Base-by-base conservation (phyloP, 1,284 basidiomycete genomes). In the Xerocomus nothofagi region DNA sequence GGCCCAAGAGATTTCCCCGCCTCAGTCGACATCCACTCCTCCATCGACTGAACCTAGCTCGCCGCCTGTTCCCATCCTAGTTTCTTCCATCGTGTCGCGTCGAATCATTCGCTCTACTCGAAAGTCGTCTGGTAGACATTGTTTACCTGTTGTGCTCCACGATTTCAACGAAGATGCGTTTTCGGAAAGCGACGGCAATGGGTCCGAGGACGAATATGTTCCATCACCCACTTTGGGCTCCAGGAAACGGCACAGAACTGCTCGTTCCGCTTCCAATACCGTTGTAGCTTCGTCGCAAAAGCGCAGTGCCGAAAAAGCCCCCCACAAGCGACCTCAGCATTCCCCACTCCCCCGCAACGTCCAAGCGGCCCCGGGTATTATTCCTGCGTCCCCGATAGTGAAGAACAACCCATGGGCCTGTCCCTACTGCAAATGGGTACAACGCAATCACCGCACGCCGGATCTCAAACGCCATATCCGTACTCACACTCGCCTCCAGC, bases 401-500 rank as follows among this genome's bases (percentile, higher is more conserved):
- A 66, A 61, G 49, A 59, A 33, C 18, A 67, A 67, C 8, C 57
- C 59, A 36, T 66, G 65, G 65, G 65, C 65, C 0, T 70, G 68
- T 42, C 68, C 65, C 18, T 49, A 65, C 30, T 67, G 68, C 47
- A 61, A 52, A 37, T 67, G 68, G 68, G 62, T 67, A 12, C 68
- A 67, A 20, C 57, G 50, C 27, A 76, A 74, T 61, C 65, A 66
- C 39, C 74, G 81, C 30, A 59, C 72, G 30, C 78, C 78, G 7
- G 81, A 82, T 52, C 76, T 78, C 55, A 73, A 71, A 57, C 74
- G 81, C 15, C 81, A 83, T 58, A 58, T 81, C 27, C 65, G 62
- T 24, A 79, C 80, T 0, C 81, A 82, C 49, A 67, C 71, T 26
- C 72, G 73, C 39, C 55, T 56, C 26, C 50, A 57, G 21, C 60